Evolutionary conservation across 139 green algal species (phyloP).

Genomic region (Chlamydomonas applanata): DNA sequence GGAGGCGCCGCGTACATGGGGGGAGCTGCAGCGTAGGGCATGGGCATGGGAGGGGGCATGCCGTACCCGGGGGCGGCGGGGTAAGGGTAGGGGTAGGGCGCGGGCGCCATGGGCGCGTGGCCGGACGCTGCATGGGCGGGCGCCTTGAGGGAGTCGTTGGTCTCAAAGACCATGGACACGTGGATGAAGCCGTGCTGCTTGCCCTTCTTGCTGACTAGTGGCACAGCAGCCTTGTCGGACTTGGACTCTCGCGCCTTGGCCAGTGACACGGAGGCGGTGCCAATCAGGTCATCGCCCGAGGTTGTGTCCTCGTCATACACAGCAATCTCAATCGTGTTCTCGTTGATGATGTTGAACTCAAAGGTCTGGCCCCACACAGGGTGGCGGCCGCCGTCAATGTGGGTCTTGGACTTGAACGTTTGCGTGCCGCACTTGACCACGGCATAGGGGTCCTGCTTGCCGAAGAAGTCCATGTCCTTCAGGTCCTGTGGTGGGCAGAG

Average conservation of each 20-base stretch:
- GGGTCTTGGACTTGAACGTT: slow-evolving; percentile 17
- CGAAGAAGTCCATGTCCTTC: slow-evolving; percentile 11
- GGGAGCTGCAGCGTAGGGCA: too few relatives aligned
- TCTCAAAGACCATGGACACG: too few relatives aligned
- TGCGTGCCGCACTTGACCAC: slow-evolving; percentile 5
- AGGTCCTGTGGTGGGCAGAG: not conserved
- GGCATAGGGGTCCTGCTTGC: slow-evolving; percentile 27
- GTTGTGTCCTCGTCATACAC: slow-evolving; percentile 5
- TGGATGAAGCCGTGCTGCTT: too few relatives aligned
- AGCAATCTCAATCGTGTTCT: not conserved
- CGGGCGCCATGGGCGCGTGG: too few relatives aligned
- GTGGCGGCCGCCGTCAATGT: slow-evolving; percentile 26
- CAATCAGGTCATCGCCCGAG: slow-evolving; percentile 9
- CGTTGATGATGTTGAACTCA: slow-evolving; percentile 10
- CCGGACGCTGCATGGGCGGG: too few relatives aligned
- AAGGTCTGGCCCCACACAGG: slow-evolving; percentile 15
- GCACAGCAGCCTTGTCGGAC: too few relatives aligned
- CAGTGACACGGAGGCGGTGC: not conserved
- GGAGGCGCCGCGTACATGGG: too few relatives aligned
- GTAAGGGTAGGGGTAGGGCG: too few relatives aligned
- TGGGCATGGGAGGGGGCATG: too few relatives aligned
- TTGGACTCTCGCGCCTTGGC: not conserved
- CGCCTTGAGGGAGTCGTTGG: too few relatives aligned
- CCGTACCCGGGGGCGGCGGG: too few relatives aligned
- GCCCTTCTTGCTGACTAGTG: too few relatives aligned